Conservation (phyloP, 257 asterid genomes). For the Scutellaria baicalensis region DNA sequence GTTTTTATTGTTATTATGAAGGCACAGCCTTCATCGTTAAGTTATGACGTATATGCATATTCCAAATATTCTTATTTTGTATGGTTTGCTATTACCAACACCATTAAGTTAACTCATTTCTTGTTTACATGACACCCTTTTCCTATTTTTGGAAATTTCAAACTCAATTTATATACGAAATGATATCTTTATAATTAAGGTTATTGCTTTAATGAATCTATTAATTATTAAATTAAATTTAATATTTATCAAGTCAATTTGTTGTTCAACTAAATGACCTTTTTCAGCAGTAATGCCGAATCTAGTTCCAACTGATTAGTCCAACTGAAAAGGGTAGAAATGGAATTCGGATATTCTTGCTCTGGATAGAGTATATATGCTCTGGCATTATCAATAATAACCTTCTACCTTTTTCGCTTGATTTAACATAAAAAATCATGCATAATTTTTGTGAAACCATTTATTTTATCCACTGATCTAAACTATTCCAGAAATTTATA, state of each 20-base stretch:
- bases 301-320: not conserved
- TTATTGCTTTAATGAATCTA: too few relatives aligned
- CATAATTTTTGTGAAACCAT: too few relatives aligned
- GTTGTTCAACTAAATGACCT: not conserved
- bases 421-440: too few relatives aligned
- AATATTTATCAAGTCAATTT: too few relatives aligned
- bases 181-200: not conserved
- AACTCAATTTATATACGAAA: not conserved
- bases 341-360: not conserved
- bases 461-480: too few relatives aligned
- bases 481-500: too few relatives aligned
- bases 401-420: not conserved
- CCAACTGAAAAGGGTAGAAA: not conserved
- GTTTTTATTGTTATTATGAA: not conserved
- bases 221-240: too few relatives aligned
- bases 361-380: not conserved
- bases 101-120: not conserved
- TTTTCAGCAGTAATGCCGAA: not conserved
- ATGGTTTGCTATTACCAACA: not conserved
- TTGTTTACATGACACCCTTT: too few relatives aligned
- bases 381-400: not conserved
- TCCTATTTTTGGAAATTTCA: not conserved
- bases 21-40: slow-evolving; percentile 18
- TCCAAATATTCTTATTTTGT: not conserved
- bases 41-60: slow-evolving; percentile 4